A percentile compares a stretch with the other conserved stretches of the same genome.
These are phyloP conservation scores for Vigna radiata DNA, from an alignment of 306 rosid genomes.

Conservation along the genomic window DNA sequence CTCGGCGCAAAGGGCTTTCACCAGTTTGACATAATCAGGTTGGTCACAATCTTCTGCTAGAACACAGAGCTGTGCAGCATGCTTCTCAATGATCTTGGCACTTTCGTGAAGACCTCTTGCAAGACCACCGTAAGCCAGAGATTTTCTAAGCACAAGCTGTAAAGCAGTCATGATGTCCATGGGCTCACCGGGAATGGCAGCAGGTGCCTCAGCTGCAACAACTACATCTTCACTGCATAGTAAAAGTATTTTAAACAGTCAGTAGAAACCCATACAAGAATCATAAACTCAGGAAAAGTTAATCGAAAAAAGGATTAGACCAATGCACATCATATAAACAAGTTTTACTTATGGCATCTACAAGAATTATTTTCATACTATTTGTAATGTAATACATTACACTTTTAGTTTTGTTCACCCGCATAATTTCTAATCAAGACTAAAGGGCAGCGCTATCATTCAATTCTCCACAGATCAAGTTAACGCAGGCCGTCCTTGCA, in stretches of 20 bases:
- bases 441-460: not conserved
- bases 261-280: constrained; percentile 9
- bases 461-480: not conserved
- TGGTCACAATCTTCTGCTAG: constrained; percentile 88
- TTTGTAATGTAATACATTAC: not conserved
- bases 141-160: constrained; percentile 85
- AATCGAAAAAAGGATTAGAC: not conserved
- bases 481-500: not conserved
- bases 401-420: not conserved
- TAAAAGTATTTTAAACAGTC: not conserved
- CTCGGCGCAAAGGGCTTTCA: constrained; percentile 83
- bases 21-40: constrained; percentile 79
- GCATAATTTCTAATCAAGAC: too few relatives aligned
- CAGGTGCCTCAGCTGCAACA: constrained; percentile 39
- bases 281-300: not conserved
- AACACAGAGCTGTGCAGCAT: constrained; percentile 82
- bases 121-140: constrained; percentile 80
- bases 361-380: not conserved
- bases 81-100: constrained; percentile 86
- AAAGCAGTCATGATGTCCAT: constrained; percentile 65
- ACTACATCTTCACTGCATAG: constrained; percentile 44
- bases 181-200: constrained; percentile 49
- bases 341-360: not conserved
- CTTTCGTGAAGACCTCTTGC: constrained; percentile 78
- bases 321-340: not conserved